Percentiles rank a stretch among this genome's conserved stretches.
These are phyloP conservation scores for Macrolepiota albuminosa DNA, from an alignment of 768 basidiomycete species.

Conservation along the genomic window DNA sequence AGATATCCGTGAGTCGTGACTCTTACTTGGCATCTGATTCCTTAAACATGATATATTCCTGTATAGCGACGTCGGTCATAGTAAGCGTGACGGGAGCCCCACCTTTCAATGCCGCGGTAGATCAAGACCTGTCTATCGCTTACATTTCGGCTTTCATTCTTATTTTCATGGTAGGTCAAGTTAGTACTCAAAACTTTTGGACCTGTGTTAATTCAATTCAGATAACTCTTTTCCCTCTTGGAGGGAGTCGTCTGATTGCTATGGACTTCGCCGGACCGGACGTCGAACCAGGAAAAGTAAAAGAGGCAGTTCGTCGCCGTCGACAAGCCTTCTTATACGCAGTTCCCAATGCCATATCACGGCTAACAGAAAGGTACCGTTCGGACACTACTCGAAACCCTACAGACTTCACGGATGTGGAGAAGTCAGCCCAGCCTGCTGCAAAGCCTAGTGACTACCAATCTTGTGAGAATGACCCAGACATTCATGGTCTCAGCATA, in stretches of 20 bases:
- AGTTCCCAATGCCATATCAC: conserved; percentile 12
- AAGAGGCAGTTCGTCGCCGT: conserved; percentile 35
- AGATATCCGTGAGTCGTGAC: conserved; percentile 54
- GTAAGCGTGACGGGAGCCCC: conserved; percentile 55
- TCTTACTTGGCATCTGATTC: not conserved
- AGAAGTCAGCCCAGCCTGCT: not conserved
- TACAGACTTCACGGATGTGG: conserved; percentile 1
- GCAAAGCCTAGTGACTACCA: not conserved
- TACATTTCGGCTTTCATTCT: conserved; percentile 62
- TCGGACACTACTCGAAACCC: not conserved
- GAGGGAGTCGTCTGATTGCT: conserved; percentile 47
- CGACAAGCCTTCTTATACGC: conserved; percentile 23
- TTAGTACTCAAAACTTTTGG: not conserved
- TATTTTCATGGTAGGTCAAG: conserved; percentile 46
- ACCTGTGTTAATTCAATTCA: conserved; percentile 17
- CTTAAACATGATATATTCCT: not conserved
- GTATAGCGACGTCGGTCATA: conserved; percentile 57
- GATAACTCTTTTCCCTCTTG: conserved; percentile 64
- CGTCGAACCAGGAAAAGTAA: conserved; percentile 51
- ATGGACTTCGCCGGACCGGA: conserved; percentile 68
- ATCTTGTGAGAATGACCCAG: not conserved
- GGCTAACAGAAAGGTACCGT: not conserved
- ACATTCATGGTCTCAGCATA: not conserved
- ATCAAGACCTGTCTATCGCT: conserved; percentile 59
- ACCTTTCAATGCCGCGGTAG: conserved; percentile 56